Evolutionary conservation across 768 basidiomycete species (phyloP), one percentile per base, ranked within the genome.

Genomic region (Pilatotrama ljubarskyi): DNA sequence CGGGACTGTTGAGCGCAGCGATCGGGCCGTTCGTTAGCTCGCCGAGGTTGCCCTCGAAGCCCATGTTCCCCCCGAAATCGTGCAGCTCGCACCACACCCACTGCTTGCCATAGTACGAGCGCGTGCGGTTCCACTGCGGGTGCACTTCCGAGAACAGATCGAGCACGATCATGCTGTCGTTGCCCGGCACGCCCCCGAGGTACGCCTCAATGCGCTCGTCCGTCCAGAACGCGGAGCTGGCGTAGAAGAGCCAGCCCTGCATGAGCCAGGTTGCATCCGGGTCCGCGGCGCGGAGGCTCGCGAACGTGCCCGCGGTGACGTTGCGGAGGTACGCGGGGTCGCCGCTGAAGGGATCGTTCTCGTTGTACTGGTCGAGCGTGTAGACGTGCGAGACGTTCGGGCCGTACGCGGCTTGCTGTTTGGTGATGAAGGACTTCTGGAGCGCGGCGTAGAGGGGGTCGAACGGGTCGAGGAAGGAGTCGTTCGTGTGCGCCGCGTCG

Each of bases 81-180:
- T 78, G 77, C 4, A 78, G 69, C 58, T 77, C 66, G 66, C 77
- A 77, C 77, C 77, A 78, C 15, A 77, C 64, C 77, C 77, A 78
- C 18, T 68, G 62, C 51, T 76, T 78, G 3, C 77, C 77, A 38
- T 70, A 76, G 64, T 77, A 78, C 0, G 71, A 68, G 55, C 66
- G 59, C 22, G 78, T 71, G 38, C 77, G 69, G 59, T 78, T 69
- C 77, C 77, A 78, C 58, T 77, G 76, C 38, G 77, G 77, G 43
- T 71, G 65, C 0, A 72, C 75, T 59, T 78, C 77, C 53, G 71
- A 72, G 29, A 73, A 78, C 18, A 78, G 67, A 55, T 78, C 77
- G 18, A 78, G 68, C 49, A 78, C 73, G 65, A 78, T 75, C 73
- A 78, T 72, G 52, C 67, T 72, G 51, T 77, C 72, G 38, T 72